Conservation (phyloP, 805 yeast species). For the Scheffersomyces stipitis region DNA sequence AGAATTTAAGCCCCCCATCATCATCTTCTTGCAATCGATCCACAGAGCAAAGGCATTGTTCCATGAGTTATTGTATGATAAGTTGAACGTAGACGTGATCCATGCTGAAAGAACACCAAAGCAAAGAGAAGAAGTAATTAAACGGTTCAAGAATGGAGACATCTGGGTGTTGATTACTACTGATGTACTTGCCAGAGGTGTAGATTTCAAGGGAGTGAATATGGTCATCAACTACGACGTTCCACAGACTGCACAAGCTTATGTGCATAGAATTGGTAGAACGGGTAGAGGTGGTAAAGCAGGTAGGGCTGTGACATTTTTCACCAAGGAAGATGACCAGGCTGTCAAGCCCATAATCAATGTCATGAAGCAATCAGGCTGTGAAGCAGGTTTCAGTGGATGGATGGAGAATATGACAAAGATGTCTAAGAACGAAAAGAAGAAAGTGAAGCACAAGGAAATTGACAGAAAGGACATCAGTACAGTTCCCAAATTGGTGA, state of each 20-base stretch:
- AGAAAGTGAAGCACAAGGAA: constrained; percentile 55
- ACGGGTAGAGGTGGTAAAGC: constrained; percentile 92
- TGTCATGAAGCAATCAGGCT: constrained; percentile 93
- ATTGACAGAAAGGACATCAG: constrained; percentile 72
- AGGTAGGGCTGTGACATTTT: constrained; percentile 89
- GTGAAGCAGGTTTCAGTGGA: constrained; percentile 56
- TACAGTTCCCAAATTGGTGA: constrained; percentile 74
- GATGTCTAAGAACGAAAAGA: constrained; percentile 62
- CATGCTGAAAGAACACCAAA: constrained; percentile 91
- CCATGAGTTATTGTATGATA: constrained; percentile 90
- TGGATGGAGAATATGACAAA: constrained; percentile 83
- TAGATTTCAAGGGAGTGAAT: constrained; percentile 94
- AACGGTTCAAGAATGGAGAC: constrained; percentile 83
- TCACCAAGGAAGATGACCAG: constrained; percentile 82
- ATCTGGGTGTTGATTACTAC: constrained; percentile 96
- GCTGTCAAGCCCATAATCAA: constrained; percentile 82
- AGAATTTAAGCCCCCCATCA: constrained; percentile 87
- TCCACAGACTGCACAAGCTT: constrained; percentile 89
- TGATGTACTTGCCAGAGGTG: constrained; percentile 94
- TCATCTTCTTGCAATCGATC: constrained; percentile 88
- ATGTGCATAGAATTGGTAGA: constrained; percentile 97
- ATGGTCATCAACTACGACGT: constrained; percentile 95
- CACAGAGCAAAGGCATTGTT: constrained; percentile 92
- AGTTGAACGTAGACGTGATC: constrained; percentile 88
- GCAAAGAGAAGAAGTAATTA: constrained; percentile 84